Evolutionary conservation across 768 basidiomycete species (phyloP), one percentile per base, ranked within the genome.

Genomic region (Mycena rosella): DNA sequence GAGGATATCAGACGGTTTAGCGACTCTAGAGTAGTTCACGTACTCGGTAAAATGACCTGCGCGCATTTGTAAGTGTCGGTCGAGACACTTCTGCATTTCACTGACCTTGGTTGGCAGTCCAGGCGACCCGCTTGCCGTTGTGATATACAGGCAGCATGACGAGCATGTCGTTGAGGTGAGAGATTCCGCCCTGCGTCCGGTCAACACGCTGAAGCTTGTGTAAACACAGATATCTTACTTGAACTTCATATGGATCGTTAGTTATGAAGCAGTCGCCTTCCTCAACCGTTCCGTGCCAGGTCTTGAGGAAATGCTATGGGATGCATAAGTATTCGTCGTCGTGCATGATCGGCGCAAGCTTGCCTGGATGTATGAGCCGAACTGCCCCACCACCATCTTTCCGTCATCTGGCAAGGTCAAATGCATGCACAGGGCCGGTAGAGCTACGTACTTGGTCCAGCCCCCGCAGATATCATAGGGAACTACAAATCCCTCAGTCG

Each of bases 151-250:
- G 77, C 9, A 68, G 71, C 47, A 78, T 65, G 36, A 76, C 75
- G 42, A 78, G 72, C 61, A 78, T 75, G 60, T 78, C 77, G 53
- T 78, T 78, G 36, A 78, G 62, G 63, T 78, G 77, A 10, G 76
- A 77, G 24, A 78, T 78, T 7, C 75, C 76, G 29, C 71, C 74
- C 63, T 73, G 42, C 30, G 13, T 26, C 10, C 20, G 13, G 52
- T 59, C 57, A 18, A 40, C 22, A 52, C 3, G 13, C 44, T 24
- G 27, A 32, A 10, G 4, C 26, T 6, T 14, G 13, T 17, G 47
- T 3, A 53, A 30, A 26, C 17, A 17, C 4, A 53, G 22, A 14
- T 27, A 58, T 11, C 65, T 29, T 22, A 67, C 66, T 27, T 67
- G 60, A 11, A 73, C 73, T 24, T 72, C 71, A 49, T 75, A 77